These are phyloP conservation scores for Solanum chiquidenum DNA, from an alignment of 257 asterid species.

Conservation along the genomic window DNA sequence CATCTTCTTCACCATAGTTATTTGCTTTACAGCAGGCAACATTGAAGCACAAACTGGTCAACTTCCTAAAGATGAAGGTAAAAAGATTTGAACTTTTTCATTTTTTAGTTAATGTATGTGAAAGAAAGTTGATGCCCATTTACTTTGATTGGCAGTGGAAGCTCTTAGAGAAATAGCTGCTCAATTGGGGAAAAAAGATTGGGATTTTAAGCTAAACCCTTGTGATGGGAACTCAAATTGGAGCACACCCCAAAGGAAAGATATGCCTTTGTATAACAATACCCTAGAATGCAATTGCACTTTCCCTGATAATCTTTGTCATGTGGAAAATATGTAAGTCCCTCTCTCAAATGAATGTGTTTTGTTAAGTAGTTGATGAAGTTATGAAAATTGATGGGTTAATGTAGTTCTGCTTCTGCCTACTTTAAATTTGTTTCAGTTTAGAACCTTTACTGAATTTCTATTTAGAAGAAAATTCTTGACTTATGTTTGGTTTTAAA, in stretches of 20 bases:
- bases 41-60: constrained; percentile 5
- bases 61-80: constrained; percentile 10
- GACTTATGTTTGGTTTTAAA: background rate
- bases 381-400: background rate
- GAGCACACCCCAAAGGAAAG: constrained; percentile 12
- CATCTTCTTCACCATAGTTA: background rate
- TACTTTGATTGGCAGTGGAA: constrained; percentile 17
- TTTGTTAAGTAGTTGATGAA: background rate
- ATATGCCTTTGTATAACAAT: constrained; percentile 18
- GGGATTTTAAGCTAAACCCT: constrained; percentile 49
- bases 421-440: too few species aligned
- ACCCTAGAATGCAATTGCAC: constrained; percentile 36
- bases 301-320: constrained; percentile 17
- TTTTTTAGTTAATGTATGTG: background rate
- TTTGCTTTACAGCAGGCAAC: background rate
- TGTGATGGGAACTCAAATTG: constrained; percentile 41
- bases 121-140: background rate
- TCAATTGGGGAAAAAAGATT: constrained; percentile 42
- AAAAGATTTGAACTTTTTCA: background rate
- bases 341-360: background rate
- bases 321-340: constrained; percentile 35
- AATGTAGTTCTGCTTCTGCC: background rate
- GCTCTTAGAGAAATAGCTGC: constrained; percentile 45
- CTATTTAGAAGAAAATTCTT: background rate
- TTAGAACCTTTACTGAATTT: background rate